Evolutionary conservation across 2,329 filamentous ascomycete genomes (phyloP).

Genomic region (Aspergillus caelatus): DNA sequence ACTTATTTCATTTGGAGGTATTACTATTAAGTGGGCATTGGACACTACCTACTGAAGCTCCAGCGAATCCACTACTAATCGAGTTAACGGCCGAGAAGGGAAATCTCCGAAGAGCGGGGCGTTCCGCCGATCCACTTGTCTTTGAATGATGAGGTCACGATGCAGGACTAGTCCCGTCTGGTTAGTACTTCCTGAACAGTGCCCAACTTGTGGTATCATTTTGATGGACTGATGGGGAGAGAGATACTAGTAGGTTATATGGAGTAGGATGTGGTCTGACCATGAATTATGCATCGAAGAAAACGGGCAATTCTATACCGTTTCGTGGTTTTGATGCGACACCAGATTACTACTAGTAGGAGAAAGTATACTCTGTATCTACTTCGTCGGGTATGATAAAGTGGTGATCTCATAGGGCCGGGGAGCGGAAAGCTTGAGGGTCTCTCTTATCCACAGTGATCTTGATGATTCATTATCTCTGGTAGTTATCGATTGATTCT

Average conservation of each 20-base stretch:
- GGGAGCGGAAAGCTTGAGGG: neutral
- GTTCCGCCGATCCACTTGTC: slow-evolving; percentile 11
- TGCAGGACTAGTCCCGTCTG: neutral
- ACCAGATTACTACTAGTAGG: no score
- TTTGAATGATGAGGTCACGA: slow-evolving; percentile 22
- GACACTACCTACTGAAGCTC: neutral
- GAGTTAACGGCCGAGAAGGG: neutral
- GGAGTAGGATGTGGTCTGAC: neutral
- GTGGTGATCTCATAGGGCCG: slow-evolving; percentile 12
- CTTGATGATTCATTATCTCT: neutral
- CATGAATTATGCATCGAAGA: neutral
- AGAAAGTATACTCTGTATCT: no score
- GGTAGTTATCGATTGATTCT: neutral
- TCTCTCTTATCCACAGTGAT: neutral
- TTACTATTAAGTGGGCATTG: neutral
- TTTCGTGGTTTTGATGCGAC: no score
- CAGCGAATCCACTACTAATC: no score
- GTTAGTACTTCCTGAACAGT: neutral
- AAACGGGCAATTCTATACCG: neutral
- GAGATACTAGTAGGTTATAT: no score
- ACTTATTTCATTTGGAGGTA: neutral
- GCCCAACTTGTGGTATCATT: neutral
- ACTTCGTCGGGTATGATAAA: neutral
- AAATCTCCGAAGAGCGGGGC: slow-evolving; percentile 16
- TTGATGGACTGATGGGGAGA: no score